Evolutionary conservation across 495 filamentous ascomycete genomes (phyloP).

Genomic region (Penicillium longicatenatum): DNA sequence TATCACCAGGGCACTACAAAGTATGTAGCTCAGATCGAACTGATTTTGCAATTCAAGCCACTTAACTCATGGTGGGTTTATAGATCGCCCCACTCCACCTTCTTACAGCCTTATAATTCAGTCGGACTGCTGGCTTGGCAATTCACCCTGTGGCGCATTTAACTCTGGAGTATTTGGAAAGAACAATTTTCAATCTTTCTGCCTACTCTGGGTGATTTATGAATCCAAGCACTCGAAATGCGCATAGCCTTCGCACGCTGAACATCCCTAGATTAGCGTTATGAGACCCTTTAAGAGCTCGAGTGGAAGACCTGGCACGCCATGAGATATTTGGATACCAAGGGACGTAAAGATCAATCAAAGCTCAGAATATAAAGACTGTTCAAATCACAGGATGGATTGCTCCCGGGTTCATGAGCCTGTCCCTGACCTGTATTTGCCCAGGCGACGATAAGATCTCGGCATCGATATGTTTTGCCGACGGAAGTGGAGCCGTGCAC

Average conservation of each 20-base stretch:
- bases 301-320: too few relatives aligned
- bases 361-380: not conserved
- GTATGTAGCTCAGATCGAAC: not conserved
- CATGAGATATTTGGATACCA: too few relatives aligned
- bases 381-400: not conserved
- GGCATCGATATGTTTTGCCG: not conserved
- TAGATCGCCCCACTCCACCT: not conserved
- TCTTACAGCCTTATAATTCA: not conserved
- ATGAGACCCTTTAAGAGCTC: too few relatives aligned
- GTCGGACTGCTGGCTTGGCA: not conserved
- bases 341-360: not conserved
- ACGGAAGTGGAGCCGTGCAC: not conserved
- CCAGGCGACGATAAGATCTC: not conserved
- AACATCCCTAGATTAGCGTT: too few relatives aligned
- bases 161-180: too few relatives aligned
- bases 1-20: too few relatives aligned
- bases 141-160: not conserved
- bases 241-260: too few relatives aligned
- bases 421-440: too few relatives aligned
- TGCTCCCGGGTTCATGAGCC: too few relatives aligned
- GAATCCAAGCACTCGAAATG: not conserved
- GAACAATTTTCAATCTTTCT: not conserved
- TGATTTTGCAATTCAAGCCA: not conserved
- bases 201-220: not conserved
- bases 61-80: constrained; percentile 1